Percentiles rank a stretch among this genome's conserved stretches.
phyloP scores from a whole-genome alignment of 768 basidiomycete genomes.

The Leccinum arenicola region DNA sequence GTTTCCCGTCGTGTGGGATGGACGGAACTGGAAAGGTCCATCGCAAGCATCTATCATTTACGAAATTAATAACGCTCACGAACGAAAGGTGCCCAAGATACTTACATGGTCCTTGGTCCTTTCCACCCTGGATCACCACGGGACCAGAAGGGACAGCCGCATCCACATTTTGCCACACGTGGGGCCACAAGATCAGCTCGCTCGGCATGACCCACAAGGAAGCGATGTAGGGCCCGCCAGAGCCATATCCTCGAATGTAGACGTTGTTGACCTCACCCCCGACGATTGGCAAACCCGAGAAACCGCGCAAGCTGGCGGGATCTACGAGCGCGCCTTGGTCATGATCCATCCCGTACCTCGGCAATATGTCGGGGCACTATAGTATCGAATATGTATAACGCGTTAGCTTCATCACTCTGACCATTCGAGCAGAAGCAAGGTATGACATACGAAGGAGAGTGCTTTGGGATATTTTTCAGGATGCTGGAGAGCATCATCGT shows the following conservation, averaged over 20 bases:
- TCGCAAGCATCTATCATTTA: slow-evolving; percentile 1
- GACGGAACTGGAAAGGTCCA: slow-evolving; percentile 5
- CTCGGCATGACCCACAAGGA: background rate
- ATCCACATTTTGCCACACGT: background rate
- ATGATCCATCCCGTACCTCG: background rate
- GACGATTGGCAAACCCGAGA: background rate
- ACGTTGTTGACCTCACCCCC: background rate
- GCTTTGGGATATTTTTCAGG: background rate
- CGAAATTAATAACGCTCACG: background rate
- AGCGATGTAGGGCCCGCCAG: background rate
- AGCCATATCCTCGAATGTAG: background rate
- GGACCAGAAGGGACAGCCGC: background rate
- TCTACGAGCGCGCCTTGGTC: background rate
- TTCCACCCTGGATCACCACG: background rate
- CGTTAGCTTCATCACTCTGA: background rate
- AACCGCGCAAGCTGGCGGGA: background rate
- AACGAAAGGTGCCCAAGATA: background rate
- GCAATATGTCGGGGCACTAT: background rate
- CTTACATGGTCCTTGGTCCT: background rate
- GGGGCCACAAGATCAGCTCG: background rate
- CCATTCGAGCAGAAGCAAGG: background rate
- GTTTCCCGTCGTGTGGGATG: slow-evolving; percentile 1
- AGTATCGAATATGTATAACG: background rate
- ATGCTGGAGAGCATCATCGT: background rate
- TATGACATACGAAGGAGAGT: background rate